Percentiles rank a stretch among this genome's conserved stretches.
phyloP scores from a whole-genome alignment of 345 rosid genomes.

The Carallia brachiata region DNA sequence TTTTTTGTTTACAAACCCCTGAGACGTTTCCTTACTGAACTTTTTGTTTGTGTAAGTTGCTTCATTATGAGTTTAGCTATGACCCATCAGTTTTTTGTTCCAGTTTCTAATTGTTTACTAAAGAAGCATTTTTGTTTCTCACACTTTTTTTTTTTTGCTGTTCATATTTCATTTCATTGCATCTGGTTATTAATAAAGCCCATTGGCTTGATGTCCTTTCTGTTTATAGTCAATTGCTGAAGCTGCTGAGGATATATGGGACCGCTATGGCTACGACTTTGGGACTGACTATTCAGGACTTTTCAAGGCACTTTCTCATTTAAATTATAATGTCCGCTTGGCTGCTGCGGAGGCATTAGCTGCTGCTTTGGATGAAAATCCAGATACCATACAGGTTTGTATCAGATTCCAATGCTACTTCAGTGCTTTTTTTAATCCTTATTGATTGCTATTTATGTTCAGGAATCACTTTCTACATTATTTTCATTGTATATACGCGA shows the following conservation, averaged over 20 bases:
- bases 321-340: constrained; percentile 76
- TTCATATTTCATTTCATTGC: background rate
- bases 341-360: constrained; percentile 98
- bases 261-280: constrained; percentile 79
- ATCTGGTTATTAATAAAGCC: background rate
- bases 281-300: constrained; percentile 93
- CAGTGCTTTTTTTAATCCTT: constrained; percentile 13
- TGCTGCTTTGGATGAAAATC: constrained; percentile 91
- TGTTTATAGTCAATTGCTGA: constrained; percentile 77
- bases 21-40: no score
- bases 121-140: background rate
- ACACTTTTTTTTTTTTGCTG: background rate
- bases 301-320: constrained; percentile 80
- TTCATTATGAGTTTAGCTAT: background rate
- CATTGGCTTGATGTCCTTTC: background rate
- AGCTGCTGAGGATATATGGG: constrained; percentile 94
- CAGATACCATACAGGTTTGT: constrained; percentile 75
- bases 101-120: background rate
- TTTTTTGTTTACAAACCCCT: no score
- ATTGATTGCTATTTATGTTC: constrained; percentile 28
- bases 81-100: background rate
- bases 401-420: constrained; percentile 11
- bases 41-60: no score
- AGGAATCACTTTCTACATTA: constrained; percentile 85
- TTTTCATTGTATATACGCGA: constrained; percentile 89